Evolutionary conservation across 2,329 filamentous ascomycete genomes (phyloP).

Genomic region (Trichoderma lentiforme): DNA sequence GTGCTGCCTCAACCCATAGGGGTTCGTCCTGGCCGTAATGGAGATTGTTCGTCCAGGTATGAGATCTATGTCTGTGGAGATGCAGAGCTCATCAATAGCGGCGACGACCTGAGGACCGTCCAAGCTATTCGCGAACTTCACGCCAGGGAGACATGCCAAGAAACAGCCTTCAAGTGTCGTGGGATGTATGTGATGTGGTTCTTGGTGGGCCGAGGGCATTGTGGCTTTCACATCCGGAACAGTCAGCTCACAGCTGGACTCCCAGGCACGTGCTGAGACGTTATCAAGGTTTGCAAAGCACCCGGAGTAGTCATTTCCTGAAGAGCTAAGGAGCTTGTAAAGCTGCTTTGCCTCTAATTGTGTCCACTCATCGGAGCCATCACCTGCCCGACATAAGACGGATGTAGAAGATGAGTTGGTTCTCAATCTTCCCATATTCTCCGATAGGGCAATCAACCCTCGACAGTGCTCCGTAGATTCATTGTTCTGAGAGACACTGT

Average conservation of each 20-base stretch:
- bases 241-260: conserved; percentile 8
- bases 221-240: conserved; percentile 18
- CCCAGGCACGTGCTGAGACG: conserved; percentile 4
- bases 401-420: too few species aligned
- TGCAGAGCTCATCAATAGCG: conserved; percentile 15
- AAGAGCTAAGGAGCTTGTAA: conserved; percentile 10
- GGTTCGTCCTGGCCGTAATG: not conserved
- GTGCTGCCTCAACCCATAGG: conserved; percentile 17
- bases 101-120: conserved; percentile 11
- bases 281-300: conserved; percentile 16
- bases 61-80: conserved; percentile 15
- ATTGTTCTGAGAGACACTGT: conserved; percentile 13
- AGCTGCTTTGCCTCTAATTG: not conserved
- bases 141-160: conserved; percentile 5
- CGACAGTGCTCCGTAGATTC: conserved; percentile 19
- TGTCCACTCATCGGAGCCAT: conserved; percentile 1
- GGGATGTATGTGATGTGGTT: conserved; percentile 20
- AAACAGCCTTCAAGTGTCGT: conserved; percentile 19
- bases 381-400: not conserved
- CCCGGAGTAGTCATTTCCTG: conserved; percentile 15
- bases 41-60: conserved; percentile 10
- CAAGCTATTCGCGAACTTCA: not conserved
- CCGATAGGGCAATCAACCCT: conserved; percentile 7
- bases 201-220: conserved; percentile 19
- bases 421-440: not conserved